Evolutionary conservation across 495 filamentous ascomycete genomes (phyloP).

Genomic region (Lindgomyces ingoldianus): DNA sequence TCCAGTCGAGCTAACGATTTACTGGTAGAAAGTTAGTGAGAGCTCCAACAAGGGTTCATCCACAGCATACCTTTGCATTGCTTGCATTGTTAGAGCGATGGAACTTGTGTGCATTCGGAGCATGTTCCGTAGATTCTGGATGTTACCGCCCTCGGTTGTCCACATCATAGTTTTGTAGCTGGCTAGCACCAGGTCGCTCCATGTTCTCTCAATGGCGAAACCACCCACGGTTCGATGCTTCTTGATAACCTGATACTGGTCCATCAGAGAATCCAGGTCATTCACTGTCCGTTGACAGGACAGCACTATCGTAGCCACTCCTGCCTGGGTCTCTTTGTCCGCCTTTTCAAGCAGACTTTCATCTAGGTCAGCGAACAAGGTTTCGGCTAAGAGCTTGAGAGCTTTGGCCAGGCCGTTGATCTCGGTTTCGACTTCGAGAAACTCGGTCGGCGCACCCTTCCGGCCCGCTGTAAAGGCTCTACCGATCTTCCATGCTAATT

Average conservation of each 20-base stretch:
- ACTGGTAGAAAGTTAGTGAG: conserved; percentile 23
- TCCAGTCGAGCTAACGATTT: conserved; percentile 43
- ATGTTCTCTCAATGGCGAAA: conserved; percentile 42
- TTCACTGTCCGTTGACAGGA: conserved; percentile 42
- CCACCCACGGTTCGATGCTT: conserved; percentile 39
- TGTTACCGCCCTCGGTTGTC: conserved; percentile 46
- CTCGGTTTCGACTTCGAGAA: conserved; percentile 47
- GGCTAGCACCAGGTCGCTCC: conserved; percentile 44
- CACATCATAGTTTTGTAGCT: conserved; percentile 46
- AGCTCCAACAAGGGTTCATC: neutral
- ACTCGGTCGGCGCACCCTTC: conserved; percentile 45
- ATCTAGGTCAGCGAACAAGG: conserved; percentile 42
- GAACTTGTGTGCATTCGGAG: conserved; percentile 46
- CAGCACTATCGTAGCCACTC: conserved; percentile 40
- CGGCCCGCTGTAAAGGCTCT: conserved; percentile 48
- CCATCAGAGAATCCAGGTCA: conserved; percentile 46
- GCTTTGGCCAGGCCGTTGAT: conserved; percentile 44
- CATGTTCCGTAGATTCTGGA: conserved; percentile 42
- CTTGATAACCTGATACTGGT: conserved; percentile 46
- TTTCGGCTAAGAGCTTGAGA: conserved; percentile 46
- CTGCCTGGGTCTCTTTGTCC: conserved; percentile 38
- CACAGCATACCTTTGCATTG: conserved; percentile 41
- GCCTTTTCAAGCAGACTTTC: conserved; percentile 40
- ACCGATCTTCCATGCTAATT: conserved; percentile 48
- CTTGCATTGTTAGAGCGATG: conserved; percentile 43